A percentile compares a stretch with the other conserved stretches of the same genome.
Evolutionary conservation across 176 grass and related monocot species (phyloP).

Genomic region (Zea mays): Zm-B73-REFERENCE-NAM-5.0 NC_050101.1:7698501-7699000

Average conservation of each 20-base stretch:
- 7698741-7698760: not conserved
- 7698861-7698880: not conserved
- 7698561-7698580: not conserved
- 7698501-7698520: not conserved
- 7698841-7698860: not conserved
- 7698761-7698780: not conserved
- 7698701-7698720: not conserved
- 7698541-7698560: not conserved
- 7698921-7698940: constrained; percentile 48
- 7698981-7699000: constrained; percentile 38
- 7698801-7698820: not conserved
- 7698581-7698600: not conserved
- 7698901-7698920: constrained; percentile 69
- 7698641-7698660: not conserved
- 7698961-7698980: too few relatives aligned
- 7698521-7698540: not conserved
- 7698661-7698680: not conserved
- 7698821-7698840: not conserved
- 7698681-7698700: not conserved
- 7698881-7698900: constrained; percentile 5
- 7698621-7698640: not conserved
- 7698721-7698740: not conserved
- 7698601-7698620: not conserved
- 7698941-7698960: too few relatives aligned
- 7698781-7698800: not conserved